Conservation (phyloP, 805 yeast species). For the Candida broadrunensis region DNA sequence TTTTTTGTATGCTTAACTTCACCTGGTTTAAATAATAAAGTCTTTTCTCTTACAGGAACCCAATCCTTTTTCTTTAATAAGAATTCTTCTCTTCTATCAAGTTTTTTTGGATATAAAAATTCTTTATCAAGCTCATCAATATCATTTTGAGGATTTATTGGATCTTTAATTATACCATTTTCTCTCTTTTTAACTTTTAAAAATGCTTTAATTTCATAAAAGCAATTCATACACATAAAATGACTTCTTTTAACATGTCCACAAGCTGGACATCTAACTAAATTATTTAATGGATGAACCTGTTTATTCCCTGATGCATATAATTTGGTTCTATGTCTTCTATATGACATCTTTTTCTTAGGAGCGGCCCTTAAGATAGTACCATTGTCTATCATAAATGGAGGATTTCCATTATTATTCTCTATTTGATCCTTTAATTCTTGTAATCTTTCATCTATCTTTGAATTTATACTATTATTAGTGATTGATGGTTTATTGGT, state of each 20-base stretch:
- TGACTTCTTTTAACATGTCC: slow-evolving; percentile 90
- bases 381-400: slow-evolving; percentile 61
- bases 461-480: background rate
- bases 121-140: slow-evolving; percentile 61
- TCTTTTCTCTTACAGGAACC: slow-evolving; percentile 42
- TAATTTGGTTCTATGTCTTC: slow-evolving; percentile 78
- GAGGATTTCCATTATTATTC: slow-evolving; percentile 26
- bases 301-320: slow-evolving; percentile 83
- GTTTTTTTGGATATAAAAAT: slow-evolving; percentile 73
- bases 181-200: slow-evolving; percentile 56
- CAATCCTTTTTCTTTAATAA: slow-evolving; percentile 39
- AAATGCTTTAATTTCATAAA: slow-evolving; percentile 69
- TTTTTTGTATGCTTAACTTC: slow-evolving; percentile 19
- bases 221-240: slow-evolving; percentile 90
- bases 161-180: slow-evolving; percentile 9
- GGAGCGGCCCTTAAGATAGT: slow-evolving; percentile 79
- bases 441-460: slow-evolving; percentile 23
- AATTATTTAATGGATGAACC: slow-evolving; percentile 66
- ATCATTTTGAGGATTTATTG: slow-evolving; percentile 21
- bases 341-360: slow-evolving; percentile 87
- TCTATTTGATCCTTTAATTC: slow-evolving; percentile 41
- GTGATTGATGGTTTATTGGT: slow-evolving; percentile 1
- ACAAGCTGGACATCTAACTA: slow-evolving; percentile 93
- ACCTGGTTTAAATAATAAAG: slow-evolving; percentile 29
- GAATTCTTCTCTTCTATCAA: slow-evolving; percentile 31